phyloP scores from a whole-genome alignment of 2,329 filamentous ascomycete species.

The Capronia epimyces region DNA sequence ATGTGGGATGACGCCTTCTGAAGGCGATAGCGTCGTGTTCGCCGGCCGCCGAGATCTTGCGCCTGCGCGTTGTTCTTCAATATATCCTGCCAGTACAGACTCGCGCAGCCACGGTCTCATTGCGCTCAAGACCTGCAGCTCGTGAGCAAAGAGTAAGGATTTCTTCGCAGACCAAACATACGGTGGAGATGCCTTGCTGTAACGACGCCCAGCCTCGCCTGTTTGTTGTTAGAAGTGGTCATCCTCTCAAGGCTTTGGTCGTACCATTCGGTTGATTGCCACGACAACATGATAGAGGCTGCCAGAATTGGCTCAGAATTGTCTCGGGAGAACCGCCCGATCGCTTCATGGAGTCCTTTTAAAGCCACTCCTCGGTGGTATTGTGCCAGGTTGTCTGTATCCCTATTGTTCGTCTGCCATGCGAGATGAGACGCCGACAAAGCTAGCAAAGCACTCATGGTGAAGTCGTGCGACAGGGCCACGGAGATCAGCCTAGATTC shows the following conservation, averaged over 20 bases:
- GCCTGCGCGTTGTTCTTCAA: conserved; percentile 39
- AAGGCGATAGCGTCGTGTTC: conserved; percentile 32
- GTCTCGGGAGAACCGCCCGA: conserved; percentile 73
- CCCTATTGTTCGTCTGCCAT: conserved; percentile 76
- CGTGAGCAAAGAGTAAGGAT: conserved; percentile 2
- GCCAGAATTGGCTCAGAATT: conserved; percentile 90
- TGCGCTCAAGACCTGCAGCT: conserved; percentile 67
- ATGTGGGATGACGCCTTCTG: conserved; percentile 29
- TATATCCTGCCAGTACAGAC: conserved; percentile 54
- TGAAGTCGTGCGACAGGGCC: conserved; percentile 74
- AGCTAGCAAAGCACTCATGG: conserved; percentile 88
- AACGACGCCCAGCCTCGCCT: conserved; percentile 91
- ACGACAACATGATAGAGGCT: conserved; percentile 84
- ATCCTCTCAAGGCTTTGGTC: conserved; percentile 35
- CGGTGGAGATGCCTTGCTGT: conserved; percentile 84
- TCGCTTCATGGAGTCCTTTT: conserved; percentile 81
- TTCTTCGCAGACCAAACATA: conserved; percentile 45
- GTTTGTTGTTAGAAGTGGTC: conserved; percentile 35
- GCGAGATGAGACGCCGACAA: conserved; percentile 94
- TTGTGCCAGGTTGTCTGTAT: conserved; percentile 82
- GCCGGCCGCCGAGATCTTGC: conserved; percentile 35
- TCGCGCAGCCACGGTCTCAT: conserved; percentile 92
- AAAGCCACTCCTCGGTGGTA: conserved; percentile 82
- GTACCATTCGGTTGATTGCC: conserved; percentile 95
- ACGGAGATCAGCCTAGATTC: conserved; percentile 67